Percentiles rank a stretch among this genome's conserved stretches.
These are phyloP conservation scores for Avena sativa DNA, from an alignment of 176 grass and related monocot species.

Conservation along the genomic window DNA sequence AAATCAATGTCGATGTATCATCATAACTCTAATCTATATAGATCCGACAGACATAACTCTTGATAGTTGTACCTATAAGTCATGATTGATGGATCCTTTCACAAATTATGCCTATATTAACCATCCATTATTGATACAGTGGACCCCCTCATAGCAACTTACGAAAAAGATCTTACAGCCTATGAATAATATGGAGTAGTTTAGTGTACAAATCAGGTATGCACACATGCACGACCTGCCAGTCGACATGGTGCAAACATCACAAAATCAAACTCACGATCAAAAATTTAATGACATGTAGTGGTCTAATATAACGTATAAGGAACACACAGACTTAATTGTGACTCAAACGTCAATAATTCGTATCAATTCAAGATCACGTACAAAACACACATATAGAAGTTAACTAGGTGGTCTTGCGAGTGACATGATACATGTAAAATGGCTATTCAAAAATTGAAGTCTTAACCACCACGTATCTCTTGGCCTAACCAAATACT, in stretches of 20 bases:
- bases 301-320: neutral
- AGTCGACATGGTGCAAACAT: neutral
- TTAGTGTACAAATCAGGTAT: neutral
- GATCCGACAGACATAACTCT: neutral
- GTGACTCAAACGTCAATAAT: too few relatives aligned
- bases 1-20: neutral
- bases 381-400: neutral
- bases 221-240: neutral
- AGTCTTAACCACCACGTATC: neutral
- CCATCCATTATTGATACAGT: neutral
- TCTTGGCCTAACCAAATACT: neutral
- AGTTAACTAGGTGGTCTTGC: neutral
- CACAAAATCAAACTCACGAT: neutral
- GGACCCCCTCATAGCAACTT: neutral
- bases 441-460: neutral
- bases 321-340: neutral
- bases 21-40: neutral
- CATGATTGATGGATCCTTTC: neutral
- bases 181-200: neutral
- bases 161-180: neutral
- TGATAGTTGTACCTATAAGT: neutral
- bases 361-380: neutral
- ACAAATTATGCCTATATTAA: neutral
- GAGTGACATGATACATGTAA: neutral
- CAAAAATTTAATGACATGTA: neutral